Evolutionary conservation across 2,329 filamentous ascomycete species (phyloP).

Genomic region (Aspergillus oerlinghausenensis): DNA sequence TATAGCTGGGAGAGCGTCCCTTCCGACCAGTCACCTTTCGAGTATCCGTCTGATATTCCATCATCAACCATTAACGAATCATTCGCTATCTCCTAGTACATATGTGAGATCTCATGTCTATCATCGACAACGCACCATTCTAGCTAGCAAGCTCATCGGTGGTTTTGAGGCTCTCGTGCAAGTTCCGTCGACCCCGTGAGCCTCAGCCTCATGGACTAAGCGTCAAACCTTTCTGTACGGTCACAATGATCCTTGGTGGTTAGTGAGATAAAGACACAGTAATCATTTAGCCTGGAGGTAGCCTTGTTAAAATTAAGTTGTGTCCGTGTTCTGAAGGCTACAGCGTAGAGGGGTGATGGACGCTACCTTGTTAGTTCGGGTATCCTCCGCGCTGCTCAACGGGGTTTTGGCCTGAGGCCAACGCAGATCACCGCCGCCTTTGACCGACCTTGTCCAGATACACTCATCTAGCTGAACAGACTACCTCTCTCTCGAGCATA

Average conservation of each 20-base stretch:
- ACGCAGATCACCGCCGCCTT: background rate
- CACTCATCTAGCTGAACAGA: background rate
- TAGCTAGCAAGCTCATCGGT: background rate
- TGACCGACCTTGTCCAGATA: background rate
- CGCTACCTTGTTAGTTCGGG: background rate
- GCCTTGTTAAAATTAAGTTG: background rate
- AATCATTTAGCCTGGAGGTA: background rate
- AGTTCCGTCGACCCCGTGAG: background rate
- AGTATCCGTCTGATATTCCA: background rate
- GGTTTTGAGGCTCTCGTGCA: background rate
- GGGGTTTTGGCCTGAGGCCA: background rate
- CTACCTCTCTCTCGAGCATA: background rate
- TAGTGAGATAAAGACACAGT: background rate
- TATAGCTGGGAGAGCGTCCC: background rate
- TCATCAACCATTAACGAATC: background rate
- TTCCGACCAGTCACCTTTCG: background rate
- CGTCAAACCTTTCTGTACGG: background rate
- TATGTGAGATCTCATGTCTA: background rate
- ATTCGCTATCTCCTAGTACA: background rate
- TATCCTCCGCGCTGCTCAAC: background rate
- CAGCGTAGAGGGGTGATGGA: background rate
- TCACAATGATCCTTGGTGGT: background rate
- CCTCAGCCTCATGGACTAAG: background rate
- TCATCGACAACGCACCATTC: background rate
- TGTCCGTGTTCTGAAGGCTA: background rate